Evolutionary conservation across 75 land plant genomes (phyloP), one percentile per base, ranked within the genome.

Genomic region (Pinus taeda): DNA sequence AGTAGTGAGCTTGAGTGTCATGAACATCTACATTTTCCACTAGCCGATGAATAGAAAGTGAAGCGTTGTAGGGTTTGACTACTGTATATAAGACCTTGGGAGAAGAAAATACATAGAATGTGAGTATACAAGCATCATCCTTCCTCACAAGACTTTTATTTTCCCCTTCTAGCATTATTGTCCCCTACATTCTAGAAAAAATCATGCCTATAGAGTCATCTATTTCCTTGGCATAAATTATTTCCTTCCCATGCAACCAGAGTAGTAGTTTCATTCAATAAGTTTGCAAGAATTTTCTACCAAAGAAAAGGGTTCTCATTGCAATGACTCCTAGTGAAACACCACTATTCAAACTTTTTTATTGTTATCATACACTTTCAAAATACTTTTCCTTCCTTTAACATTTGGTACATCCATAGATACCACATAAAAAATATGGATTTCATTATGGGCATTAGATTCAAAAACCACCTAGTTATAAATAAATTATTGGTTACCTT

Each of bases 121-220:
- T 33, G 33, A 33, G 26, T 0, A 26, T 26, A 26, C 26, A 0
- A 26, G 33, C 33, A 33, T 33, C 1, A 33, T 33, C 33, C 33
- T 33, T 1, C 1, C 33, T 33, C 33, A 96, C 98, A 55, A 96
- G 84, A 74, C 97, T 96, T 81, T 96, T 96, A 79, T 90, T 89
- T 82, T 96, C 94, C 59, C 97, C 99, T 85, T 96, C 99, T 12
- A 97, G 94, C 99, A 96, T 96, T 0, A 96, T 84, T 11, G 98
- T 96, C 59, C 99, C 99, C 82, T 96, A 97, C 97, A 96, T 96
- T 75, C 99, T 97, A 76, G 98, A 97, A 1, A 96, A 95, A 84
- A 96, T 96, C 71, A 95, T 89, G 75, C 94, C 99, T 80, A 96
- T 96, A 12, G 99, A 96, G 61, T 96, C 99, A 82, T 96, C 98